Conservation (phyloP, 768 basidiomycete species). For the Lactarius indigo region DNA sequence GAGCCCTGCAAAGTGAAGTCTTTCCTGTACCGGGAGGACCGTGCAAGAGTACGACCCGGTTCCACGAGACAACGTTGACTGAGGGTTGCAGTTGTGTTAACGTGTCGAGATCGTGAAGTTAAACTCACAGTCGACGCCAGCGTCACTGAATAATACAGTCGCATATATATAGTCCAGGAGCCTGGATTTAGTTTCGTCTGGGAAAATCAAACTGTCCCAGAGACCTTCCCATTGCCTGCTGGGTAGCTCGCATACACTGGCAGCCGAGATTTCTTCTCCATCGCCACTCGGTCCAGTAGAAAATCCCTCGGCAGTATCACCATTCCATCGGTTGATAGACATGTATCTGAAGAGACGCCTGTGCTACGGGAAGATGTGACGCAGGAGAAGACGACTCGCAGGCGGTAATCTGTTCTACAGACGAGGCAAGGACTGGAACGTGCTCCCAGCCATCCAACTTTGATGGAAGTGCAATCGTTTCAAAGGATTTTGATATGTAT, state of each 20-base stretch:
- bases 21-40: slow-evolving; percentile 98
- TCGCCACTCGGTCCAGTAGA: slow-evolving; percentile 51
- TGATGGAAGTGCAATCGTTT: slow-evolving; percentile 67
- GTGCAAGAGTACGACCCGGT: slow-evolving; percentile 89
- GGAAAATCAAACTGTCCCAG: slow-evolving; percentile 90
- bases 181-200: slow-evolving; percentile 77
- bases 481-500: slow-evolving; percentile 53
- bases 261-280: slow-evolving; percentile 77
- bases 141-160: slow-evolving; percentile 89
- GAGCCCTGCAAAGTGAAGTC: slow-evolving; percentile 88
- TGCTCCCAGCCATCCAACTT: slow-evolving; percentile 77
- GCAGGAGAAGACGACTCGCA: slow-evolving; percentile 63
- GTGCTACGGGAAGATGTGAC: slow-evolving; percentile 48
- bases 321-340: slow-evolving; percentile 80
- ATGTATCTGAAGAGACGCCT: slow-evolving; percentile 72
- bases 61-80: slow-evolving; percentile 95
- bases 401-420: slow-evolving; percentile 73
- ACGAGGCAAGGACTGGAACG: slow-evolving; percentile 60
- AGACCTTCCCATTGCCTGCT: slow-evolving; percentile 81
- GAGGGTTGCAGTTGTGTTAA: slow-evolving; percentile 9
- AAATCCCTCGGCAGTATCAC: slow-evolving; percentile 71
- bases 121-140: slow-evolving; percentile 71
- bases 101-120: background rate
- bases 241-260: slow-evolving; percentile 86
- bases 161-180: slow-evolving; percentile 94